Percentiles rank a stretch among this genome's conserved stretches.
These are phyloP conservation scores for Gigaspora rosea DNA, from an alignment of 192 early-diverging fungal species.

Conservation along the genomic window DNA sequence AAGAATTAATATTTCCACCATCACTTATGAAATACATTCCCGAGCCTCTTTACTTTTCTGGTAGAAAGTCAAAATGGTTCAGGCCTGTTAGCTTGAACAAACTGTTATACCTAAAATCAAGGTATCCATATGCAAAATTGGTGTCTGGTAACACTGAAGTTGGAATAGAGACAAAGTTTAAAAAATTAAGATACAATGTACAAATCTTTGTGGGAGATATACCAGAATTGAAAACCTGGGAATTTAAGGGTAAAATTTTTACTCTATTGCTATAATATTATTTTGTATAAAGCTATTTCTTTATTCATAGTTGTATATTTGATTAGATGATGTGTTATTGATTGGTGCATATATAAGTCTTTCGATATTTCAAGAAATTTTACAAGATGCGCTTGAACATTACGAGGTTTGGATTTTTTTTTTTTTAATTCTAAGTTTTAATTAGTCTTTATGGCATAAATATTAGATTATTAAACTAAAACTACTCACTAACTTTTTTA, in stretches of 20 bases:
- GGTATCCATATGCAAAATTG: constrained; percentile 71
- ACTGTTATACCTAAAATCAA: constrained; percentile 54
- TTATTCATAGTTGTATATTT: not conserved
- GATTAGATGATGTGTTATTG: constrained; percentile 40
- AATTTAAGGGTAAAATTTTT: constrained; percentile 32
- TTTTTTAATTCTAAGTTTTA: not conserved
- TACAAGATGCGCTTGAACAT: constrained; percentile 44
- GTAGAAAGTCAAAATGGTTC: constrained; percentile 59
- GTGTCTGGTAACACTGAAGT: constrained; percentile 83
- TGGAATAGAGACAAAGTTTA: constrained; percentile 79
- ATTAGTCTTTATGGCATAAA: no score
- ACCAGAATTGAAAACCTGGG: constrained; percentile 60
- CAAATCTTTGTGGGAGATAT: constrained; percentile 71
- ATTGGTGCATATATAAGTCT: constrained; percentile 74
- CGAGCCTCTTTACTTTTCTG: constrained; percentile 51
- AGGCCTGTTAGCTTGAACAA: constrained; percentile 55
- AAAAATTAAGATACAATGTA: constrained; percentile 63
- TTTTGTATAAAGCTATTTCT: not conserved
- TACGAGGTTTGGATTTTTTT: constrained; percentile 24
- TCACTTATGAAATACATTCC: constrained; percentile 60
- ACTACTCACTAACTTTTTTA: not conserved
- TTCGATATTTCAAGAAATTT: constrained; percentile 56
- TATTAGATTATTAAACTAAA: not conserved
- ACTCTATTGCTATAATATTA: not conserved
- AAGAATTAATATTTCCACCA: constrained; percentile 71